Evolutionary conservation across 805 yeast species (phyloP), one percentile per base, ranked within the genome.

Genomic region (Candida maltosa): DNA sequence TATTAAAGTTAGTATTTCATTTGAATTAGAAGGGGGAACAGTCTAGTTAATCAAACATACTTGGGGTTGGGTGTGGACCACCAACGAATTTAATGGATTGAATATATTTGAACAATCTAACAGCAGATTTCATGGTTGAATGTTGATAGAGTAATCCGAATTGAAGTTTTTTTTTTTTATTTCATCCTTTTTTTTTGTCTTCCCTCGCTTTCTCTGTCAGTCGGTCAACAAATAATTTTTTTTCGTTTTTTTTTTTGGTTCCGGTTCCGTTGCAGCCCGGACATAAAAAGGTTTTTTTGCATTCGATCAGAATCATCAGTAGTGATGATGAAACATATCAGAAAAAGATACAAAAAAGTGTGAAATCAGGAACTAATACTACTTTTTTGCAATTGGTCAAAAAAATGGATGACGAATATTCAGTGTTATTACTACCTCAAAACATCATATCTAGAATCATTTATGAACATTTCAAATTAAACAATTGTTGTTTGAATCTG

Each of bases 1-100:
- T n/a, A n/a, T n/a, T n/a, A 27, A 6, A 20, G 8, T 19, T 19
- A 5, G 12, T 19, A 19, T 16, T n/a, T 15, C 11, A 17, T 7
- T 10, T 19, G 10, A 20, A 20, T 29, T 29, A 20, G n/a, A 12
- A 9, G n/a, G n/a, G n/a, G n/a, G n/a, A n/a, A n/a, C n/a, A n/a
- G n/a, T n/a, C n/a, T n/a, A n/a, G n/a, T n/a, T n/a, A n/a, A n/a
- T n/a, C n/a, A n/a, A 26, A 70, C 78, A 38, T 62, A 65, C 80
- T 69, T 46, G 66, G 59, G 39, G 65, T 56, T 20, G 67, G 53
- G 56, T 81, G 87, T 32, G 87, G 82, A 31, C 88, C 88, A 27
- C 97, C 96, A 31, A 87, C 75, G 55, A 91, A 91, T 53, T 82
- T 83, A 63, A 91, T 91, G 58, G 80, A 68, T 11, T 95, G 96